A percentile compares a stretch with the other conserved stretches of the same genome.
phyloP scores from a whole-genome alignment of 257 asterid species.

The Nicotiana benthamiana region DNA sequence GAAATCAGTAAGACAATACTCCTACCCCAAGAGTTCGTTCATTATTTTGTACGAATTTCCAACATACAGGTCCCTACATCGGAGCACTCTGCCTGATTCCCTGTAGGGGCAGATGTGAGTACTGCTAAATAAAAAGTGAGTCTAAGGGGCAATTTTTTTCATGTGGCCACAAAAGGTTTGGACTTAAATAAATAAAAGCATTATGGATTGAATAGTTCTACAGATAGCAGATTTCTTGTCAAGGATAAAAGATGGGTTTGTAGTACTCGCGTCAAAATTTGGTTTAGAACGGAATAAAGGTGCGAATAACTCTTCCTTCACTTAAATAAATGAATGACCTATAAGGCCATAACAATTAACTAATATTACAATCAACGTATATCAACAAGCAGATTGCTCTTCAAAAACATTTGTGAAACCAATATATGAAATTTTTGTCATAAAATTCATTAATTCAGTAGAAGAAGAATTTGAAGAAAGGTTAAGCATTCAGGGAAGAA shows the following conservation, averaged over 20 bases:
- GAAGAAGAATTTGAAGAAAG: no score
- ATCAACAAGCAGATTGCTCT: not conserved
- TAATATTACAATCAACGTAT: not conserved
- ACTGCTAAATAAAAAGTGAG: not conserved
- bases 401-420: not conserved
- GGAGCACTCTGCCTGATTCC: not conserved
- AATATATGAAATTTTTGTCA: not conserved
- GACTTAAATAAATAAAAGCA: not conserved
- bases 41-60: not conserved
- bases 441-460: not conserved
- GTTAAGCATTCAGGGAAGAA: not conserved
- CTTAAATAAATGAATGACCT: not conserved
- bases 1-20: not conserved
- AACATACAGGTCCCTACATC: not conserved
- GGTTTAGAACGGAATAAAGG: not conserved
- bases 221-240: not conserved
- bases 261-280: not conserved
- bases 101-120: not conserved
- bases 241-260: not conserved
- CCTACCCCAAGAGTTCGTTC: not conserved
- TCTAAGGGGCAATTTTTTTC: not conserved
- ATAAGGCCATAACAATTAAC: not conserved
- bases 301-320: not conserved
- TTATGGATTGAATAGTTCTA: not conserved
- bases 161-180: not conserved